Base-by-base conservation (phyloP, 1,284 basidiomycete species). In the Clitocybe nebularis region DNA sequence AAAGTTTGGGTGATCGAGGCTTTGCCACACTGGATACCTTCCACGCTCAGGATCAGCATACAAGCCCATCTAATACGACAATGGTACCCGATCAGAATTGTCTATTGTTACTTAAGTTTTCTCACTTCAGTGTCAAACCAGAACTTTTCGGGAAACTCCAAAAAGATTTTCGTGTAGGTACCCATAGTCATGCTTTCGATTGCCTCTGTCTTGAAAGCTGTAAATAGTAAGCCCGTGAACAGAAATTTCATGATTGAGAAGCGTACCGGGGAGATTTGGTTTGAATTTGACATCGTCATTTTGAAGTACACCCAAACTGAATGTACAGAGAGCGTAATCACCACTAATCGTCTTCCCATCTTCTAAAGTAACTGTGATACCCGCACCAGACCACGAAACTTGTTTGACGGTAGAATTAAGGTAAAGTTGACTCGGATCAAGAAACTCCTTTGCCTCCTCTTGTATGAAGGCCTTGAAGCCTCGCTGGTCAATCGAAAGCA, bases 81-180 rank as follows among this genome's bases (percentile, higher is more conserved):
- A 22, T 11, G 14, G 32, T 22, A 34, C 21, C 34, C 10, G 36
- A n/a, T 38, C 22, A 5, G 11, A 5, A 19, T 14, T 13, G 9
- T 19, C 6, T 5, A 26, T 36, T 13, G 9, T 11, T 10, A 16
- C 22, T 5, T 23, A 14, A 42, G 39, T 22, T 28, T 19, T 44
- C 45, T n/a, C 45, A 78, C 81, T 72, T 85, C 68, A 0, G 78
- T 78, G 28, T 79, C 69, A 45, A 81, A 81, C 83, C 83, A 86
- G 56, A 86, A 86, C 29, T 77, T 79, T 43, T 72, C 54, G 0
- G 75, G 67, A 53, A 85, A 86, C 47, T 79, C 71, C 33, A 85
- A 52, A 59, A 84, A 86, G 35, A 86, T 82, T 61, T 85, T 86
- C 3, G 82, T 84, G 53, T 82, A 86, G 2, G 74, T 80, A 1